Evolutionary conservation across 495 filamentous ascomycete genomes (phyloP), one percentile per base, ranked within the genome.

Genomic region (Penicillium verhagenii): DNA sequence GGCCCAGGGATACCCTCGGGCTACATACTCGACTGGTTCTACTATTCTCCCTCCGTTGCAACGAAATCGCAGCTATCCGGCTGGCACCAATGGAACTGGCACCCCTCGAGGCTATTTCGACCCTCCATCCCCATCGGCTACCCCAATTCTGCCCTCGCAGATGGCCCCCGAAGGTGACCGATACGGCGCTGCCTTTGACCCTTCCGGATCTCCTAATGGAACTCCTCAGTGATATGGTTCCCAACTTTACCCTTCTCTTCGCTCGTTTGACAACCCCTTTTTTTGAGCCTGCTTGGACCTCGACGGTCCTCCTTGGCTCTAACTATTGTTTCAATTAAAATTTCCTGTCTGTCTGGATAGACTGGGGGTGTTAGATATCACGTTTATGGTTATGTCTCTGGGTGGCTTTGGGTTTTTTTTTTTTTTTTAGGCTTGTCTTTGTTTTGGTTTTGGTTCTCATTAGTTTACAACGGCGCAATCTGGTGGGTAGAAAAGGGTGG

Each of bases 1-100:
- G 66, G 58, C 67, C 28, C 71, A 73, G 58, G 70, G 65, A 40
- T 76, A 76, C 55, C 52, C 66, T 52, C 66, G 73, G 50, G 52
- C 71, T 29, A 67, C 69, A 48, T 73, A 72, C 52, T 59, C 64
- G 49, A 58, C 64, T 28, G 60, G 59, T 38, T 69, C 70, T 44
- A 68, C 71, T 23, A 68, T 67, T 49, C 70, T 74, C 50, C 73
- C 72, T 53, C 73, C 73, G 42, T 53, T 75, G 44, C 72, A 75
- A 53, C 70, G 66, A 40, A 70, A 56, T 50, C 68, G 72, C 63
- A 65, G 65, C 38, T 68, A 67, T 42, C 54, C 64, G 21, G 67
- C 69, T 31, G 64, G 63, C 31, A 61, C 60, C 9, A 75, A 73
- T 35, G 69, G 72, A 20, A 51, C 52, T 43, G 69, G 72, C 19